A percentile compares a stretch with the other conserved stretches of the same genome.
Conservation (phyloP, 2,329 filamentous ascomycete species). For the Colletotrichum lentis region DNA sequence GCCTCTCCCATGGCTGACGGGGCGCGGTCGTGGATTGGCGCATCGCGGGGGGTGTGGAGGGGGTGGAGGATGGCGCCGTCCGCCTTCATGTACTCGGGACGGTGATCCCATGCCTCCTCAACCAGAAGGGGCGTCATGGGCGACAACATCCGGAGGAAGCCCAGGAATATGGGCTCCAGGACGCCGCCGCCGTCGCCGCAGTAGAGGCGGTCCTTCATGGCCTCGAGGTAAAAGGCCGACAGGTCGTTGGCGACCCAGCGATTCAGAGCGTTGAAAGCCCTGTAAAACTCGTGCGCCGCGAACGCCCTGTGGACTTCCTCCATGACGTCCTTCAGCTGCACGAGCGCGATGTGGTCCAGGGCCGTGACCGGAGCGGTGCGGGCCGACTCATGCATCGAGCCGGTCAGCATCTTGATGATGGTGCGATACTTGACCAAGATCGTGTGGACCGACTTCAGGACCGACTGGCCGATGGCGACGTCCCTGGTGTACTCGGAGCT, state of each 20-base stretch:
- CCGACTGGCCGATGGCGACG: slow-evolving; percentile 79
- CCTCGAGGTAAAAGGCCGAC: slow-evolving; percentile 93
- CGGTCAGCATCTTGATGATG: slow-evolving; percentile 89
- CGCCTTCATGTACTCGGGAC: slow-evolving; percentile 69
- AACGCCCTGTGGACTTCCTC: slow-evolving; percentile 71
- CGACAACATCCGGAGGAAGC: slow-evolving; percentile 79
- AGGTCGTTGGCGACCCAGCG: slow-evolving; percentile 83
- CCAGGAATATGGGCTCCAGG: slow-evolving; percentile 72
- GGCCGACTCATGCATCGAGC: slow-evolving; percentile 69
- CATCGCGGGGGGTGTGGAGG: slow-evolving; percentile 57
- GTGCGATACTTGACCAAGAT: slow-evolving; percentile 86
- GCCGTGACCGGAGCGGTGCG: slow-evolving; percentile 62
- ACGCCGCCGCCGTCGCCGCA: slow-evolving; percentile 75
- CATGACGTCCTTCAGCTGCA: slow-evolving; percentile 75
- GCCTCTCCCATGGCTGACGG: slow-evolving; percentile 51
- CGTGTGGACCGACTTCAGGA: slow-evolving; percentile 79
- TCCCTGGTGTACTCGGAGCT: slow-evolving; percentile 92
- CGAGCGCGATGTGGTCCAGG: slow-evolving; percentile 77
- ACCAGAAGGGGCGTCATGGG: slow-evolving; percentile 85
- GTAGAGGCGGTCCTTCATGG: slow-evolving; percentile 90
- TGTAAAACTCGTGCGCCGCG: slow-evolving; percentile 81
- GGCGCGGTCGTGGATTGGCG: slow-evolving; percentile 52
- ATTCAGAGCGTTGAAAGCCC: slow-evolving; percentile 76
- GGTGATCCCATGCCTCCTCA: slow-evolving; percentile 86
- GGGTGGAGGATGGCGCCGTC: slow-evolving; percentile 50